A percentile compares a stretch with the other conserved stretches of the same genome.
phyloP scores from a whole-genome alignment of 2,329 filamentous ascomycete species.

The Pseudocercospora fijiensis region DNA sequence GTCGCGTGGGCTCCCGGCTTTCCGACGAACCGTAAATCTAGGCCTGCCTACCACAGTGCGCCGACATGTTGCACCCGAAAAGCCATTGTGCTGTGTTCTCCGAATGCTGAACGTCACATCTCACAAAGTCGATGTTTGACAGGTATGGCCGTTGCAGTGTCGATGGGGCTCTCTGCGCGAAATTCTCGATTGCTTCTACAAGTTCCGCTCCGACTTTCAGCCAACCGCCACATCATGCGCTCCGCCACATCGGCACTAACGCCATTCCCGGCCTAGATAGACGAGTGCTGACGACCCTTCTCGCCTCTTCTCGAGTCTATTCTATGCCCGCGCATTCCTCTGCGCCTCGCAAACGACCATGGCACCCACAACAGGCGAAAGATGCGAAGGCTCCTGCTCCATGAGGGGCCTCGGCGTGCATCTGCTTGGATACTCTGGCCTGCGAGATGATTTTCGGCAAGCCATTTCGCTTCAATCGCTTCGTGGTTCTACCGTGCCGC shows the following conservation, averaged over 20 bases:
- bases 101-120: conserved; percentile 7
- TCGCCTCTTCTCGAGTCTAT: conserved; percentile 28
- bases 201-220: conserved; percentile 13
- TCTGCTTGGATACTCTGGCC: neutral
- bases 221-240: conserved; percentile 15
- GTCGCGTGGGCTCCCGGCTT: conserved; percentile 16
- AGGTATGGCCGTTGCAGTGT: neutral
- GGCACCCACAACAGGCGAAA: conserved; percentile 11
- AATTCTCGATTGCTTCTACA: neutral
- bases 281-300: conserved; percentile 26
- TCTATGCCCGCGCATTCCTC: conserved; percentile 14
- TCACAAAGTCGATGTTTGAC: conserved; percentile 3
- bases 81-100: neutral
- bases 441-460: conserved; percentile 7
- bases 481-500: conserved; percentile 1
- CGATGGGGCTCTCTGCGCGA: neutral
- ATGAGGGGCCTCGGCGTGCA: conserved; percentile 16
- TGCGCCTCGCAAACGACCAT: conserved; percentile 13
- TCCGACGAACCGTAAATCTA: conserved; percentile 8
- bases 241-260: conserved; percentile 25
- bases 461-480: conserved; percentile 10
- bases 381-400: conserved; percentile 9
- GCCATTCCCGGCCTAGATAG: conserved; percentile 23
- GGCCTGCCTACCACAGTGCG: neutral
- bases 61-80: conserved; percentile 5